Evolutionary conservation across 768 basidiomycete genomes (phyloP).

Genomic region (Pisolithus albus): DNA sequence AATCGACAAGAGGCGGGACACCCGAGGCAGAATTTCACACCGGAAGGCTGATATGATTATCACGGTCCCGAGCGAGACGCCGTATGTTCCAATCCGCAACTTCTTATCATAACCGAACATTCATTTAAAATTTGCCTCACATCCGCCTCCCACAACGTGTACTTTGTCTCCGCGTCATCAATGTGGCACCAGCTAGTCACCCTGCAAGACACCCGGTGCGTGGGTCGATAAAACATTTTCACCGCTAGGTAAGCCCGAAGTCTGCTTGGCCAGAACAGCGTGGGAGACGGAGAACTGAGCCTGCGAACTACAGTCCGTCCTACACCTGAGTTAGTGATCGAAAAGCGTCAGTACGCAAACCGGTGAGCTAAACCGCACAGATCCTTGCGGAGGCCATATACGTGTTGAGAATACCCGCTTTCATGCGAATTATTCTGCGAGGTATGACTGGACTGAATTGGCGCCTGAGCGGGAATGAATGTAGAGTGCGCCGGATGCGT

Average conservation of each 20-base stretch:
- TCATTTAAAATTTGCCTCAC: slow-evolving; percentile 12
- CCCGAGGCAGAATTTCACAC: slow-evolving; percentile 6
- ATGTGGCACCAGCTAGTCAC: slow-evolving; percentile 11
- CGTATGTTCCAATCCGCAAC: slow-evolving; percentile 15
- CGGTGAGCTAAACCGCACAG: no score
- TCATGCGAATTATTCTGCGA: no score
- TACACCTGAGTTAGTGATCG: no score
- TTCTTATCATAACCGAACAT: slow-evolving; percentile 25
- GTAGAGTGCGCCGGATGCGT: slow-evolving; percentile 9
- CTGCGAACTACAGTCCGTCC: slow-evolving; percentile 4
- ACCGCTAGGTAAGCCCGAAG: slow-evolving; percentile 1
- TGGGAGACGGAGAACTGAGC: background rate
- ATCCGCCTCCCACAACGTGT: slow-evolving; percentile 24
- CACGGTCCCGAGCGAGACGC: slow-evolving; percentile 19
- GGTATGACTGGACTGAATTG: slow-evolving; percentile 54
- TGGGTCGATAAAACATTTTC: slow-evolving; percentile 16
- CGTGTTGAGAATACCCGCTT: no score
- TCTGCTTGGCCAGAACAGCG: no score
- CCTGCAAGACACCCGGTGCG: slow-evolving; percentile 7
- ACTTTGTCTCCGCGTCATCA: slow-evolving; percentile 22
- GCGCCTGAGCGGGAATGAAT: slow-evolving; percentile 53
- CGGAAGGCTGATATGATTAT: slow-evolving; percentile 6
- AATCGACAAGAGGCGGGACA: slow-evolving; percentile 4
- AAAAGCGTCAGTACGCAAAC: no score
- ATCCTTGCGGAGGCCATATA: no score